phyloP scores from a whole-genome alignment of 805 yeast species.

The Grigorovia jiainica region DNA sequence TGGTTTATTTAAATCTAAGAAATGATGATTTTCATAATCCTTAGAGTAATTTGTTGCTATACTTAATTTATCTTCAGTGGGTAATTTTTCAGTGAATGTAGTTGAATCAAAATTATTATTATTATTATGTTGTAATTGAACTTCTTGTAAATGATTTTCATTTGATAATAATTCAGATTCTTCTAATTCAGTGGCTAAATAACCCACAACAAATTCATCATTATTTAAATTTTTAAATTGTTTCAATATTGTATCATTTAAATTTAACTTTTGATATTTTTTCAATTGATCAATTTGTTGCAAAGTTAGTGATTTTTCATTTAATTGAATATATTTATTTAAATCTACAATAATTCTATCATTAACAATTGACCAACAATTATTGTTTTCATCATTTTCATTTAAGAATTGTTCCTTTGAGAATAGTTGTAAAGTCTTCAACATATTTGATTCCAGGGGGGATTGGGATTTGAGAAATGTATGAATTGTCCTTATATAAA shows the following conservation, averaged over 20 bases:
- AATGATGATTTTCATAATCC: conserved; percentile 71
- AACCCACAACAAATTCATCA: conserved; percentile 72
- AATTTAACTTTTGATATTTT: too few species aligned
- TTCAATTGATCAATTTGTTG: too few species aligned
- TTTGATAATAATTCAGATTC: conserved; percentile 60
- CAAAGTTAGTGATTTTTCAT: too few species aligned
- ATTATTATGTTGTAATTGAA: conserved; percentile 34
- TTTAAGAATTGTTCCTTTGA: conserved; percentile 43
- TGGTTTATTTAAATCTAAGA: conserved; percentile 78
- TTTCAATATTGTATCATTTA: conserved; percentile 73
- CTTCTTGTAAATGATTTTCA: conserved; percentile 52
- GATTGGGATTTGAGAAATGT: too few species aligned
- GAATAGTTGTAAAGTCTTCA: conserved; percentile 48
- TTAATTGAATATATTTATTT: conserved; percentile 53
- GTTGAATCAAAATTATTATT: conserved; percentile 38
- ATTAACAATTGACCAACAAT: conserved; percentile 76
- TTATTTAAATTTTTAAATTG: conserved; percentile 79
- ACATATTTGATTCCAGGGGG: too few species aligned
- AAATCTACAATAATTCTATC: conserved; percentile 79
- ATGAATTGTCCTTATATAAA: too few species aligned
- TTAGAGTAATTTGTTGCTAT: conserved; percentile 67
- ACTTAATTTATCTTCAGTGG: conserved; percentile 61
- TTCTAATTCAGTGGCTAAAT: conserved; percentile 73
- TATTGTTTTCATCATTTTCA: conserved; percentile 40
- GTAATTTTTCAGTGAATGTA: conserved; percentile 48